Conservation (phyloP, 1,284 basidiomycete genomes). For the Moesziomyces globuligerus region DNA sequence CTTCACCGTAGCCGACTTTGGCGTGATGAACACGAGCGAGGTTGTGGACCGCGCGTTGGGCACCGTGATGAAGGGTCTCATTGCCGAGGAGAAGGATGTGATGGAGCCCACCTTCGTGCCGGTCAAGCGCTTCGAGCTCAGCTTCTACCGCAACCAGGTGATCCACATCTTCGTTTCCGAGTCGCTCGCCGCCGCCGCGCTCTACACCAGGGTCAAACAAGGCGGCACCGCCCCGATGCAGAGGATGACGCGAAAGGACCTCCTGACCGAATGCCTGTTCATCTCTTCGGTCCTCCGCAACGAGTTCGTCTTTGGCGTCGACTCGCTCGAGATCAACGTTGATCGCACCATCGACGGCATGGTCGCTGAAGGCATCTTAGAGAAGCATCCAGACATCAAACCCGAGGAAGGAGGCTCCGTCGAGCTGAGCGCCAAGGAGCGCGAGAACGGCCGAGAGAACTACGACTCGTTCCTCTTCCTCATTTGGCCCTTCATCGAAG, state of each 20-base stretch:
- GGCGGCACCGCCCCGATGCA: slow-evolving; percentile 65
- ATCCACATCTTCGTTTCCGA: slow-evolving; percentile 65
- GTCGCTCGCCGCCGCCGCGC: slow-evolving; percentile 53
- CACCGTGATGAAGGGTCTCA: slow-evolving; percentile 65
- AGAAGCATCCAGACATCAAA: slow-evolving; percentile 30
- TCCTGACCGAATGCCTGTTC: slow-evolving; percentile 61
- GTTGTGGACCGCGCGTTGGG: slow-evolving; percentile 65
- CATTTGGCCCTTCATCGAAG: slow-evolving; percentile 64
- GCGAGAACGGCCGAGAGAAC: slow-evolving; percentile 63
- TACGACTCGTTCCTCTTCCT: slow-evolving; percentile 64
- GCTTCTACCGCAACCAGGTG: slow-evolving; percentile 68
- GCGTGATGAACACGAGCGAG: slow-evolving; percentile 55
- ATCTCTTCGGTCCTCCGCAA: slow-evolving; percentile 66
- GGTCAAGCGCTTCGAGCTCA: slow-evolving; percentile 66
- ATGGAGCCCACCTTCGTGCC: slow-evolving; percentile 67
- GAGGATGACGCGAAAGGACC: slow-evolving; percentile 56
- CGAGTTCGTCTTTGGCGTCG: slow-evolving; percentile 67
- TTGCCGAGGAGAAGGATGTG: slow-evolving; percentile 63
- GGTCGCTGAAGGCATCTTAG: slow-evolving; percentile 36
- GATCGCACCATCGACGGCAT: slow-evolving; percentile 54
- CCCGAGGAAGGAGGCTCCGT: slow-evolving; percentile 41
- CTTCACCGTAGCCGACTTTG: slow-evolving; percentile 67
- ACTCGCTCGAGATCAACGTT: slow-evolving; percentile 64
- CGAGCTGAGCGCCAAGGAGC: slow-evolving; percentile 51
- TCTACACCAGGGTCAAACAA: slow-evolving; percentile 68